Conservation (phyloP, 2,329 filamentous ascomycete species). For the Fusarium temperatum region DNA sequence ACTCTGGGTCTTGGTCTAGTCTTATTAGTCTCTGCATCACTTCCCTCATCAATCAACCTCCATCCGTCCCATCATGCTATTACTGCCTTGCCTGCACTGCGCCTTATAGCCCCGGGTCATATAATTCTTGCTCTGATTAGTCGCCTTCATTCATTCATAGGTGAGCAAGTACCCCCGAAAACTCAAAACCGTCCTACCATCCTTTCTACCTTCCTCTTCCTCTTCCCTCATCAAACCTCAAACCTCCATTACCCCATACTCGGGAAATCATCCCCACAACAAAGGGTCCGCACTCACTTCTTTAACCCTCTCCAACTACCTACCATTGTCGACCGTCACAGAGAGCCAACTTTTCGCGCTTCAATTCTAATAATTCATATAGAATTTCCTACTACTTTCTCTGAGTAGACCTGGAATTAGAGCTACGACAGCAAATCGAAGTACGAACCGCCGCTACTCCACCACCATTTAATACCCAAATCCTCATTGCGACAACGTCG, state of each 20-base stretch:
- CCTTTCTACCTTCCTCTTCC: constrained; percentile 4
- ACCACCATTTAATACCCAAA: background rate
- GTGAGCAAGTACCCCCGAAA: constrained; percentile 2
- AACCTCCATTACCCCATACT: constrained; percentile 40
- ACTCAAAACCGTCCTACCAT: background rate
- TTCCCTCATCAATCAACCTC: constrained; percentile 8
- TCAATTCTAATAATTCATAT: constrained; percentile 5
- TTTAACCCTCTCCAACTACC: background rate
- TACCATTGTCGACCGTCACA: background rate
- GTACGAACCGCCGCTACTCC: background rate
- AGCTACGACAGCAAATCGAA: background rate
- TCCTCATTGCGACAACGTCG: background rate
- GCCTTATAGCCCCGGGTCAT: constrained; percentile 14
- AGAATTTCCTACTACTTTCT: background rate
- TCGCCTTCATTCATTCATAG: constrained; percentile 7
- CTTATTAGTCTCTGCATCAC: constrained; percentile 23
- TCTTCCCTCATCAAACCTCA: constrained; percentile 18
- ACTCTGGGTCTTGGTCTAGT: constrained; percentile 29
- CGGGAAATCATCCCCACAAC: constrained; percentile 36
- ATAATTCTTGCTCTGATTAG: constrained; percentile 1
- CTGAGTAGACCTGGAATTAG: background rate
- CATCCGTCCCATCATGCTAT: background rate
- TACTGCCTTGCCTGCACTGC: constrained; percentile 1
- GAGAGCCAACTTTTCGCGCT: constrained; percentile 8
- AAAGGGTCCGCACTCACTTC: constrained; percentile 29